Conservation (phyloP, 176 grass and related monocot genomes). For the Hsuehochloa calcarea region DNA sequence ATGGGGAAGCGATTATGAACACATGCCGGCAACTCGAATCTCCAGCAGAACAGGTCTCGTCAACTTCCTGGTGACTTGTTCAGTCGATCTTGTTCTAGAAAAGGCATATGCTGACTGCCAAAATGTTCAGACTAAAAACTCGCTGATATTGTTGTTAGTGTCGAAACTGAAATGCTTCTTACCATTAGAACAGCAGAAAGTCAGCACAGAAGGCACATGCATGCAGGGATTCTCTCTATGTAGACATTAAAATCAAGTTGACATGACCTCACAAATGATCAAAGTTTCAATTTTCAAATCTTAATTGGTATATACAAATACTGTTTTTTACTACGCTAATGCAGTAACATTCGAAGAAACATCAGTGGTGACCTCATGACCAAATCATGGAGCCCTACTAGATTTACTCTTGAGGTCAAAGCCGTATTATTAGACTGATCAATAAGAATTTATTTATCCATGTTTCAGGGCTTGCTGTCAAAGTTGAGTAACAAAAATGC, state of each 20-base stretch:
- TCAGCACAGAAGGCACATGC: neutral
- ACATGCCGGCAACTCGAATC: neutral
- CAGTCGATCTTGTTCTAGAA: neutral
- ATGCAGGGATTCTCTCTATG: neutral
- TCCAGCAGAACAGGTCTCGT: neutral
- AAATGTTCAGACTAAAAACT: neutral
- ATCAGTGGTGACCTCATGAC: neutral
- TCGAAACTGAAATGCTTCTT: neutral
- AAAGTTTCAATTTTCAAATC: constrained; percentile 20
- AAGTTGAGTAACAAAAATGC: neutral
- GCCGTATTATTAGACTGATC: neutral
- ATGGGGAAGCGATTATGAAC: neutral
- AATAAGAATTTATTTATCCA: neutral
- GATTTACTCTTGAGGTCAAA: neutral
- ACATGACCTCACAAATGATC: neutral
- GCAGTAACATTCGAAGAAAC: neutral
- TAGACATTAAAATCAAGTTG: neutral
- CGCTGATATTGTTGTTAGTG: neutral
- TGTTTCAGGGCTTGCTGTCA: neutral
- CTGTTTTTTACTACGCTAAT: neutral
- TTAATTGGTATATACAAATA: neutral
- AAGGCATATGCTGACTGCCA: constrained; percentile 1
- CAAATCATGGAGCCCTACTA: neutral
- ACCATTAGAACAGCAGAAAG: neutral
- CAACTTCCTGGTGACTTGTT: constrained; percentile 8